phyloP scores from a whole-genome alignment of 306 rosid species.

The Glycine tomentella region DNA sequence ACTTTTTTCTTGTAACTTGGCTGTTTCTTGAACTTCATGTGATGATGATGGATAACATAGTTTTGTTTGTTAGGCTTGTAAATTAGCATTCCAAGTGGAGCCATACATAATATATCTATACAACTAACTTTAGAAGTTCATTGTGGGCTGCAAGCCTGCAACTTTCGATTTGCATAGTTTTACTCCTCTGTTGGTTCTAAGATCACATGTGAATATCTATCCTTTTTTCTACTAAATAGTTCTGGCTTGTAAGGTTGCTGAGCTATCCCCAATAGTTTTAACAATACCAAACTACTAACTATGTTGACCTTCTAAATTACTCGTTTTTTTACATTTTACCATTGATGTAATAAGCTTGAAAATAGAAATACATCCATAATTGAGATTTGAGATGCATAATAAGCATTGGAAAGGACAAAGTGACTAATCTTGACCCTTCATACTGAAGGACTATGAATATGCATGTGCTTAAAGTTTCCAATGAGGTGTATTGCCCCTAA shows the following conservation, averaged over 20 bases:
- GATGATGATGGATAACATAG: not conserved
- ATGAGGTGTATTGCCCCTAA: too few species aligned
- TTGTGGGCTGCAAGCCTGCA: not conserved
- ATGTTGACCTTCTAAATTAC: slow-evolving; percentile 6
- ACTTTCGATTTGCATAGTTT: slow-evolving; percentile 33
- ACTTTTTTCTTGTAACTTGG: too few species aligned
- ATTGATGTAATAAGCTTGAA: slow-evolving; percentile 33
- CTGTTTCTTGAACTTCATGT: too few species aligned
- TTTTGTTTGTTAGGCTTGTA: slow-evolving; percentile 31
- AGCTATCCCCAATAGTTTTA: slow-evolving; percentile 20
- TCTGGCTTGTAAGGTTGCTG: not conserved
- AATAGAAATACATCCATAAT: not conserved
- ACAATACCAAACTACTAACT: slow-evolving; percentile 9
- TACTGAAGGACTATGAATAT: too few species aligned
- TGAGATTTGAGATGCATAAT: too few species aligned
- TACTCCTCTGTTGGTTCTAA: slow-evolving; percentile 16
- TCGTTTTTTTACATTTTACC: not conserved
- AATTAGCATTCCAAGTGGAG: slow-evolving; percentile 20
- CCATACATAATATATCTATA: too few species aligned
- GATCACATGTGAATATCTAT: slow-evolving; percentile 1
- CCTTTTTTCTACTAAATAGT: not conserved
- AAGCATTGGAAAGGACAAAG: too few species aligned
- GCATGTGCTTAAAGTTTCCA: too few species aligned
- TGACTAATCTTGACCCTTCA: too few species aligned
- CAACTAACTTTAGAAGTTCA: not conserved